Evolutionary conservation across 768 basidiomycete genomes (phyloP).

Genomic region (Phaeotremella skinneri): DNA sequence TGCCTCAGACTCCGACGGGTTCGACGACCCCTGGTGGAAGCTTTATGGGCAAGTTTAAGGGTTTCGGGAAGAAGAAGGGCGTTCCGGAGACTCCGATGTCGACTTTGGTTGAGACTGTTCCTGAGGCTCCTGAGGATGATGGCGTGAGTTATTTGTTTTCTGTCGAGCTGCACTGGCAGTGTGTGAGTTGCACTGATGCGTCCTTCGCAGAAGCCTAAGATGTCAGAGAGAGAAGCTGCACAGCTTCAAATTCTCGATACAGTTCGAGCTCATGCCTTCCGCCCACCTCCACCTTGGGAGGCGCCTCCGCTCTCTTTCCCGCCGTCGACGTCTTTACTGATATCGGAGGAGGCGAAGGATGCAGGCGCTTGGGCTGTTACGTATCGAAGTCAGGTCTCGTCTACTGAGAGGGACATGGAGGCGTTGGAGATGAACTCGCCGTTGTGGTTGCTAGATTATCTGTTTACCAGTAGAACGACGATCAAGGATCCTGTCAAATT

Average conservation of each 20-base stretch:
- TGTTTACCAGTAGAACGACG: slow-evolving; percentile 64
- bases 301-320: slow-evolving; percentile 67
- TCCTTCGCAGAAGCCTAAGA: slow-evolving; percentile 27
- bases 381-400: slow-evolving; percentile 69
- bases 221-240: slow-evolving; percentile 42
- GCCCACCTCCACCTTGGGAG: slow-evolving; percentile 69
- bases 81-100: slow-evolving; percentile 26
- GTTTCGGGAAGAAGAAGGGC: slow-evolving; percentile 54
- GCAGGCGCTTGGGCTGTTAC: slow-evolving; percentile 67
- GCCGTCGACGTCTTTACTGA: slow-evolving; percentile 63
- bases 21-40: slow-evolving; percentile 53
- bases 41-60: slow-evolving; percentile 77
- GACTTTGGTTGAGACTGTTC: slow-evolving; percentile 27
- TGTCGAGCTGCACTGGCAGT: too few species aligned
- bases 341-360: slow-evolving; percentile 69
- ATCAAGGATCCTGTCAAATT: slow-evolving; percentile 64
- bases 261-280: slow-evolving; percentile 52
- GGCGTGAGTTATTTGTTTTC: slow-evolving; percentile 18
- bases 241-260: slow-evolving; percentile 51
- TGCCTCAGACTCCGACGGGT: slow-evolving; percentile 53
- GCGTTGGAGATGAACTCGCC: slow-evolving; percentile 75
- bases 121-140: slow-evolving; percentile 25
- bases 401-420: slow-evolving; percentile 59
- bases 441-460: slow-evolving; percentile 81
- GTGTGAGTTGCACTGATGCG: too few species aligned